phyloP scores from a whole-genome alignment of 2,329 filamentous ascomycete genomes.

The Neonectria punicea region DNA sequence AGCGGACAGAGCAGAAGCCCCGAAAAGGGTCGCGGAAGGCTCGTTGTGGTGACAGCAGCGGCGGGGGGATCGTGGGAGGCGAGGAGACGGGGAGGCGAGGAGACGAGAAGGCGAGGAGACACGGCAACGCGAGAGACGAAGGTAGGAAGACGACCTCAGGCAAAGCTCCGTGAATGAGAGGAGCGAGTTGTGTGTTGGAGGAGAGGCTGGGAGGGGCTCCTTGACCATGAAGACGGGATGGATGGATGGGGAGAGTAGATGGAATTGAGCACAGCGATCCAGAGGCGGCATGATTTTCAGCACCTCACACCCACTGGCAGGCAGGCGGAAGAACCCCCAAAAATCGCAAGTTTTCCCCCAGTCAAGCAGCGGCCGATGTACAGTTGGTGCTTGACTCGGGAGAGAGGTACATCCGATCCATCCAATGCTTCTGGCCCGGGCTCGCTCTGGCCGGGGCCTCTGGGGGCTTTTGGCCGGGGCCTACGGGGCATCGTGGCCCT shows the following conservation, averaged over 20 bases:
- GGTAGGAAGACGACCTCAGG: slow-evolving; percentile 21
- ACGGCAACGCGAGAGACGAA: slow-evolving; percentile 14
- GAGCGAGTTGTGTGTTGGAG: slow-evolving; percentile 16
- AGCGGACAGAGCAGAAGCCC: slow-evolving; percentile 20
- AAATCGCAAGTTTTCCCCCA: slow-evolving; percentile 6
- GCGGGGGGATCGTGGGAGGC: slow-evolving; percentile 11
- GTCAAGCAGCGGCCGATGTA: slow-evolving; percentile 13
- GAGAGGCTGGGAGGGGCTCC: slow-evolving; percentile 23
- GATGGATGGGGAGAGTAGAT: slow-evolving; percentile 13
- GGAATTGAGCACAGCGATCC: slow-evolving; percentile 14
- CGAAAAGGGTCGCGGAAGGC: slow-evolving; percentile 18
- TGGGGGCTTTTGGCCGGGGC: slow-evolving; percentile 7
- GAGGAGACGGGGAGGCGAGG: slow-evolving; percentile 3
- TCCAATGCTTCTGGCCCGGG: slow-evolving; percentile 1
- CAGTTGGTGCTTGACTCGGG: slow-evolving; percentile 22
- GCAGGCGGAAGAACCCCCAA: neutral
- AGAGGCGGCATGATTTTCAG: slow-evolving; percentile 25
- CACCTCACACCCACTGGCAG: slow-evolving; percentile 3
- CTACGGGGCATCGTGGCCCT: slow-evolving; percentile 9
- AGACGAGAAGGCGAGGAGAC: neutral
- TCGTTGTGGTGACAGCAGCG: slow-evolving; percentile 16
- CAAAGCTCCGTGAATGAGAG: slow-evolving; percentile 18
- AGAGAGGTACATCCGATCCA: slow-evolving; percentile 9
- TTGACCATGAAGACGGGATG: slow-evolving; percentile 22
- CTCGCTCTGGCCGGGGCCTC: neutral